Conservation (phyloP, 2,329 filamentous ascomycete genomes). For the Alternaria hordeiaustralica region DNA sequence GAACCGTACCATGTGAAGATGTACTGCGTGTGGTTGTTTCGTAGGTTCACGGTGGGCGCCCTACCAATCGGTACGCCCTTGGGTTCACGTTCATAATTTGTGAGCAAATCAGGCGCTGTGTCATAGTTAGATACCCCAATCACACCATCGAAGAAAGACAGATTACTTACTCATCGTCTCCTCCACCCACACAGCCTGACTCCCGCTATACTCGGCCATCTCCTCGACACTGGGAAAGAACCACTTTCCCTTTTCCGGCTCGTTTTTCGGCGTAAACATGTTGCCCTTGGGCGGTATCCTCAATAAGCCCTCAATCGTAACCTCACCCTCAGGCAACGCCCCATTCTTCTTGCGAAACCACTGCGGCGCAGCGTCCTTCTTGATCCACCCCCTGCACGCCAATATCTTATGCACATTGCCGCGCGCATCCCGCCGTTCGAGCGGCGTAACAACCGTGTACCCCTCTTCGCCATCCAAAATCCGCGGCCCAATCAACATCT, state of each 20-base stretch:
- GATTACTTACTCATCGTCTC: slow-evolving; percentile 80
- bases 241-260: slow-evolving; percentile 82
- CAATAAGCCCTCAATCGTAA: slow-evolving; percentile 83
- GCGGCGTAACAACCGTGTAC: slow-evolving; percentile 87
- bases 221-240: slow-evolving; percentile 93
- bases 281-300: slow-evolving; percentile 96
- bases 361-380: slow-evolving; percentile 74
- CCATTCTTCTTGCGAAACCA: slow-evolving; percentile 60
- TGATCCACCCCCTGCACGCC: slow-evolving; percentile 91
- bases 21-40: slow-evolving; percentile 97
- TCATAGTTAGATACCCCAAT: slow-evolving; percentile 38
- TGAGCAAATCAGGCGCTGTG: slow-evolving; percentile 78
- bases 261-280: slow-evolving; percentile 92
- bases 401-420: slow-evolving; percentile 67
- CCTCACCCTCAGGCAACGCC: slow-evolving; percentile 71
- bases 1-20: slow-evolving; percentile 91
- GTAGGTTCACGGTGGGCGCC: slow-evolving; percentile 85
- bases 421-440: slow-evolving; percentile 71
- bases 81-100: slow-evolving; percentile 74
- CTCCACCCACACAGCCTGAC: slow-evolving; percentile 92
- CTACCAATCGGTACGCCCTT: slow-evolving; percentile 90
- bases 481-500: slow-evolving; percentile 94
- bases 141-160: slow-evolving; percentile 4
- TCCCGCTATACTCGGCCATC: slow-evolving; percentile 84
- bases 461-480: slow-evolving; percentile 89